A percentile compares a stretch with the other conserved stretches of the same genome.
These are phyloP conservation scores for Cynara cardunculus DNA, from an alignment of 129 eudicot genomes.

Conservation along the genomic window DNA sequence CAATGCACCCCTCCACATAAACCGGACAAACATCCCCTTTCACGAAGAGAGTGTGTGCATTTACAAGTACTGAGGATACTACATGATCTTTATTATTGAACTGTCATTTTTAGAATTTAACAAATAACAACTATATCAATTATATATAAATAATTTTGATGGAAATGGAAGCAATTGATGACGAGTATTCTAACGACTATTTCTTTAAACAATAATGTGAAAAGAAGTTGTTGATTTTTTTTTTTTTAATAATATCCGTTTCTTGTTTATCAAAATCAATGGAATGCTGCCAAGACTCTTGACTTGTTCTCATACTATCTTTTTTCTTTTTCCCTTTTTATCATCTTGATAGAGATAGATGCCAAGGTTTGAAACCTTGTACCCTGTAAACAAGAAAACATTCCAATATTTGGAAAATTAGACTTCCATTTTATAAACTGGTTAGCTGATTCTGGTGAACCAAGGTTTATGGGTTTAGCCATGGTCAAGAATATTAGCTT, in stretches of 20 bases:
- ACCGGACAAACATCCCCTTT: background rate
- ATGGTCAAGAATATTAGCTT: background rate
- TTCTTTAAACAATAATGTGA: background rate
- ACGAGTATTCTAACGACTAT: slow-evolving; percentile 13
- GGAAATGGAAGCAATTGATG: background rate
- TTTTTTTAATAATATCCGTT: background rate
- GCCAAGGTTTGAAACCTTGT: slow-evolving; percentile 18
- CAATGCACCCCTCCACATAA: background rate
- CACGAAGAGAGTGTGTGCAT: background rate
- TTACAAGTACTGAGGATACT: background rate
- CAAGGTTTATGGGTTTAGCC: background rate
- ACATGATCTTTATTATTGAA: background rate
- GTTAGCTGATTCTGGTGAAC: background rate
- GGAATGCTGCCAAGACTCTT: slow-evolving; percentile 4
- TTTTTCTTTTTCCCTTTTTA: background rate
- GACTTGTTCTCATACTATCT: slow-evolving; percentile 4
- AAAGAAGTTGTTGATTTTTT: background rate
- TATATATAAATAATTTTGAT: background rate
- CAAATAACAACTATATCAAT: background rate
- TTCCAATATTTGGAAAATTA: slow-evolving; percentile 12
- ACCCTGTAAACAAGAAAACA: slow-evolving; percentile 11
- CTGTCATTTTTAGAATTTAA: background rate
- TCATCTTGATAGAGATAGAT: background rate
- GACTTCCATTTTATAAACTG: background rate
- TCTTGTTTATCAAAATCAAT: slow-evolving; percentile 11